phyloP scores from a whole-genome alignment of 1,284 basidiomycete species.

The Meripilus lineatus region DNA sequence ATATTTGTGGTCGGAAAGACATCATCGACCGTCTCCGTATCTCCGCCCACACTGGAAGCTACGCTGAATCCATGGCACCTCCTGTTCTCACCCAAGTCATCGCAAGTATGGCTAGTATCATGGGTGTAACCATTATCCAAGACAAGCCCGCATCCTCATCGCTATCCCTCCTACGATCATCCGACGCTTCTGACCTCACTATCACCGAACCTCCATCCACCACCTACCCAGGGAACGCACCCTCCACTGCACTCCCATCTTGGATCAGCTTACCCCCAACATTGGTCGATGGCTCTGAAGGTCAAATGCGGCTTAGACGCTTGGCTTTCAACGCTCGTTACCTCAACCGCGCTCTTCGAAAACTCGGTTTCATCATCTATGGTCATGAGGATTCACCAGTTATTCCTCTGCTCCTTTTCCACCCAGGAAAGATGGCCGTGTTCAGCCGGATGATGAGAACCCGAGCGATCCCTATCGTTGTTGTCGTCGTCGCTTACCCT shows the following conservation, averaged over 20 bases:
- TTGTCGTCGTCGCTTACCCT: slow-evolving; percentile 90
- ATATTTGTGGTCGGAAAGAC: slow-evolving; percentile 82
- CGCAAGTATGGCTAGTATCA: slow-evolving; percentile 93
- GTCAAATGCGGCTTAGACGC: slow-evolving; percentile 75
- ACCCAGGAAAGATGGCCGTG: slow-evolving; percentile 89
- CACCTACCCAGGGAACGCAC: slow-evolving; percentile 63
- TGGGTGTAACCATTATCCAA: slow-evolving; percentile 67
- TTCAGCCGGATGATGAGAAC: slow-evolving; percentile 89
- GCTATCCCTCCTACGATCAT: slow-evolving; percentile 28
- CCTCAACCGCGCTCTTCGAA: slow-evolving; percentile 81
- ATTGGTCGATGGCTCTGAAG: slow-evolving; percentile 80
- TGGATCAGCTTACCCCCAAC: slow-evolving; percentile 71
- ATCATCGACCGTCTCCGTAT: slow-evolving; percentile 83
- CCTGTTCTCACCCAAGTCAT: slow-evolving; percentile 90
- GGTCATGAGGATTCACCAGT: slow-evolving; percentile 91
- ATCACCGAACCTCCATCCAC: slow-evolving; percentile 21
- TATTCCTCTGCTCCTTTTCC: slow-evolving; percentile 90
- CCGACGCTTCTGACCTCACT: slow-evolving; percentile 24
- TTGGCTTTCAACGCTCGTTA: slow-evolving; percentile 96
- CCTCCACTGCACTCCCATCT: slow-evolving; percentile 52
- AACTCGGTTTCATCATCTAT: slow-evolving; percentile 97
- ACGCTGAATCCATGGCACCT: slow-evolving; percentile 90
- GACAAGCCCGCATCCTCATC: slow-evolving; percentile 22
- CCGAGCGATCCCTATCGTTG: slow-evolving; percentile 75
- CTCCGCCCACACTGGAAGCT: slow-evolving; percentile 80